Percentiles rank a stretch among this genome's conserved stretches.
These are phyloP conservation scores for Exophiala sp. DNA, from an alignment of 2,329 filamentous ascomycete genomes.

Conservation along the genomic window DNA sequence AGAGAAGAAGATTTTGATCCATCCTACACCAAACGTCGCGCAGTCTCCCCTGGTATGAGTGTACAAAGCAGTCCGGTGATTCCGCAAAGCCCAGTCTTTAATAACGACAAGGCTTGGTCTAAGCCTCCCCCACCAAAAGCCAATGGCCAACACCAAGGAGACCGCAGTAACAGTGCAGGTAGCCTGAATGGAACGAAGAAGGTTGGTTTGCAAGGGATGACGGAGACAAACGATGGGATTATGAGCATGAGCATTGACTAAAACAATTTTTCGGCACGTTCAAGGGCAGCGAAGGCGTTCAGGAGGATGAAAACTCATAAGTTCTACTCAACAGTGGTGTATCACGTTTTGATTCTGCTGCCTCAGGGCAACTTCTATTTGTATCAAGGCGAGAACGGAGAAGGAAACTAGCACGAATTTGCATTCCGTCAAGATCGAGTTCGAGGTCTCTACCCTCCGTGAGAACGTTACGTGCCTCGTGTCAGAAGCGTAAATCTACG, in stretches of 20 bases:
- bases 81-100: conserved; percentile 72
- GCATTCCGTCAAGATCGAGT: too few relatives aligned
- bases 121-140: conserved; percentile 56
- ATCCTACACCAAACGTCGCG: conserved; percentile 77
- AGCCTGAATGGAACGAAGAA: conserved; percentile 48
- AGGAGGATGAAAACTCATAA: not conserved
- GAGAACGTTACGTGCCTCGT: too few relatives aligned
- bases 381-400: too few relatives aligned
- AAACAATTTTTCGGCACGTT: conserved; percentile 11
- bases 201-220: conserved; percentile 87
- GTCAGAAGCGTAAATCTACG: not conserved
- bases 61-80: conserved; percentile 85
- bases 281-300: conserved; percentile 8
- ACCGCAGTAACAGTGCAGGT: conserved; percentile 45
- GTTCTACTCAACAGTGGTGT: too few relatives aligned
- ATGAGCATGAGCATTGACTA: conserved; percentile 98
- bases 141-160: conserved; percentile 51
- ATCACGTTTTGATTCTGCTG: too few relatives aligned
- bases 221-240: conserved; percentile 87
- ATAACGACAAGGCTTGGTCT: conserved; percentile 67
- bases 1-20: conserved; percentile 90
- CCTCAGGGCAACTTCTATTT: too few relatives aligned
- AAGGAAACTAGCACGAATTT: too few relatives aligned
- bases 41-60: conserved; percentile 87
- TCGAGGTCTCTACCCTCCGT: too few relatives aligned